These are phyloP conservation scores for Garcia nutans DNA, from an alignment of 345 rosid genomes.

Conservation along the genomic window DNA sequence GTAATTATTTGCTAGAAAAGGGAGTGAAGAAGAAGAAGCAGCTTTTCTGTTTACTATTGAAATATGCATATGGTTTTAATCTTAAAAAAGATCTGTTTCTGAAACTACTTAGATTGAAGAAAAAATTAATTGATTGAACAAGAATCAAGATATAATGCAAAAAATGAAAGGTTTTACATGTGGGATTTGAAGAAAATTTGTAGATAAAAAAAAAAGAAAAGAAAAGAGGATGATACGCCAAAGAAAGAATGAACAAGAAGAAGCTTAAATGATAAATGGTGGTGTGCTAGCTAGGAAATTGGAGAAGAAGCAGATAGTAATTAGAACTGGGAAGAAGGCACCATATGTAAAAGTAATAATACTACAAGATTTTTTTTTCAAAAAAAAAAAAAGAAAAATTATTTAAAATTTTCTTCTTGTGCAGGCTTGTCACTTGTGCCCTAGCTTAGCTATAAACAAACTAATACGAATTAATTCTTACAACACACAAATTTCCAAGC, in stretches of 20 bases:
- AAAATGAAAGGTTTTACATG: constrained; percentile 3
- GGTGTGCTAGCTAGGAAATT: constrained; percentile 5
- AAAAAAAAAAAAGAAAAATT: too few species aligned
- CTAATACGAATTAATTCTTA: too few species aligned
- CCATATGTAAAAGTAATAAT: too few species aligned
- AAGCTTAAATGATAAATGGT: background rate
- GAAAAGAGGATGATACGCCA: background rate
- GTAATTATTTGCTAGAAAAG: background rate
- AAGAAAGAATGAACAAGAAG: background rate
- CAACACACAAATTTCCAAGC: too few species aligned
- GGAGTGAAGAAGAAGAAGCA: background rate
- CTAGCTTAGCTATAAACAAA: too few species aligned
- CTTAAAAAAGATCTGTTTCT: background rate
- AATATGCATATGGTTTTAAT: background rate
- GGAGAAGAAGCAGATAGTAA: constrained; percentile 13
- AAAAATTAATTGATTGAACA: background rate
- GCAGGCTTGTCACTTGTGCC: too few species aligned
- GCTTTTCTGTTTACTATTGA: background rate
- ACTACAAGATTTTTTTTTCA: too few species aligned
- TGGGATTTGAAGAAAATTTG: background rate
- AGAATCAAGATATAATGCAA: background rate
- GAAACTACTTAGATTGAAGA: too few species aligned
- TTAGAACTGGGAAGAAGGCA: constrained; percentile 14
- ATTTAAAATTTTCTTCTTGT: too few species aligned
- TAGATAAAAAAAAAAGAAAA: too few species aligned